Percentiles rank a stretch among this genome's conserved stretches.
These are phyloP conservation scores for Rhododendron williamsianum DNA, from an alignment of 148 eudicot species.

Conservation along the genomic window DNA sequence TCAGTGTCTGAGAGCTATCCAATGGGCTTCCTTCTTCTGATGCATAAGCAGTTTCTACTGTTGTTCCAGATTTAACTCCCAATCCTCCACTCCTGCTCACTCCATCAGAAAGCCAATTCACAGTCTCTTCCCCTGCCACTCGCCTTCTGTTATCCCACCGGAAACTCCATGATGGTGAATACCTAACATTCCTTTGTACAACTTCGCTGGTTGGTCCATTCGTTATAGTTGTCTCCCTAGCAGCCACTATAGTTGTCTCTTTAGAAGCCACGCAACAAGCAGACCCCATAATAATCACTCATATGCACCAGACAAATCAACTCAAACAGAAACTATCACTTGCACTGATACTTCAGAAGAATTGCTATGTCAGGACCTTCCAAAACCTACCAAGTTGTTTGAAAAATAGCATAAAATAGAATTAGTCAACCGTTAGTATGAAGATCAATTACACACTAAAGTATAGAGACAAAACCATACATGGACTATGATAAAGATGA, in stretches of 20 bases:
- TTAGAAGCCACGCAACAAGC: constrained; percentile 93
- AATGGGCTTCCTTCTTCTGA: constrained; percentile 80
- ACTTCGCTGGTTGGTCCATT: constrained; percentile 55
- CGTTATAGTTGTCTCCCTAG: constrained; percentile 37
- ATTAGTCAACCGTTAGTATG: neutral
- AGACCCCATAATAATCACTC: constrained; percentile 70
- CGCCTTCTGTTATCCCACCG: constrained; percentile 94
- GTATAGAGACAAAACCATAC: neutral
- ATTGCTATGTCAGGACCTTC: neutral
- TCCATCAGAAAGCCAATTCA: constrained; percentile 55
- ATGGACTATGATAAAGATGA: neutral
- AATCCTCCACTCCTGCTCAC: constrained; percentile 45
- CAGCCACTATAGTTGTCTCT: constrained; percentile 56
- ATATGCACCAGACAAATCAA: constrained; percentile 20
- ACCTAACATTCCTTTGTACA: constrained; percentile 53
- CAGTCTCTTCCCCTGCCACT: constrained; percentile 80
- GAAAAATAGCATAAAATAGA: constrained; percentile 4
- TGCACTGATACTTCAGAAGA: neutral
- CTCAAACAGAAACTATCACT: constrained; percentile 15
- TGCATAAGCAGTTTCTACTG: constrained; percentile 63
- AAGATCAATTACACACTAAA: neutral
- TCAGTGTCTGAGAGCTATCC: constrained; percentile 48
- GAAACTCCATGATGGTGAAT: constrained; percentile 96
- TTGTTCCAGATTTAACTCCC: constrained; percentile 55
- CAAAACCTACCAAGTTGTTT: neutral